A percentile compares a stretch with the other conserved stretches of the same genome.
These are phyloP conservation scores for Cinchona pubescens DNA, from an alignment of 257 asterid genomes.

Conservation along the genomic window DNA sequence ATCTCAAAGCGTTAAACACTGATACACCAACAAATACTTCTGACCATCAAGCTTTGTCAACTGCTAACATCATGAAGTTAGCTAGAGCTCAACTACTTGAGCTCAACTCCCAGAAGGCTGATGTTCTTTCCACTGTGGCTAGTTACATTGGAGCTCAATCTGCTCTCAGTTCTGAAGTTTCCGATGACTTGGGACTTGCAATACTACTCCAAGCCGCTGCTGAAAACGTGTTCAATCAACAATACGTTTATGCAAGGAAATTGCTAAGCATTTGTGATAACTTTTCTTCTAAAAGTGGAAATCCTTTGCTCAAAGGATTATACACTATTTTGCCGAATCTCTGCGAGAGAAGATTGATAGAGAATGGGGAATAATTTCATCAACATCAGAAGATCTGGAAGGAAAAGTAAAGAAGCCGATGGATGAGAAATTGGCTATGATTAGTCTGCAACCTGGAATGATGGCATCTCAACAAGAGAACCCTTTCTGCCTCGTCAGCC, in stretches of 20 bases:
- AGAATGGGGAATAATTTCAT: constrained; percentile 20
- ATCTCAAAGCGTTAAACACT: neutral
- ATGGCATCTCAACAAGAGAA: constrained; percentile 33
- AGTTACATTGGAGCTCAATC: neutral
- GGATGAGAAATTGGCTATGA: constrained; percentile 8
- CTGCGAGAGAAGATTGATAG: constrained; percentile 20
- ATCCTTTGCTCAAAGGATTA: constrained; percentile 32
- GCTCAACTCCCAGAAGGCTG: neutral
- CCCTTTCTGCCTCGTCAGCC: constrained; percentile 47
- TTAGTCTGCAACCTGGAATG: constrained; percentile 2
- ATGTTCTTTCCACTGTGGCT: neutral
- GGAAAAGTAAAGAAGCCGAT: neutral
- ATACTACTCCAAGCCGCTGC: constrained; percentile 47
- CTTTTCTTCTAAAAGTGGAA: constrained; percentile 29
- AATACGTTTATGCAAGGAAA: constrained; percentile 31
- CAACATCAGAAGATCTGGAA: neutral
- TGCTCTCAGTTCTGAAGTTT: constrained; percentile 27
- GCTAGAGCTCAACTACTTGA: neutral
- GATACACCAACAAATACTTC: neutral
- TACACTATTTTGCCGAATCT: constrained; percentile 34
- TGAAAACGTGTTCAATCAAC: constrained; percentile 36
- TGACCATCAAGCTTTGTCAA: neutral
- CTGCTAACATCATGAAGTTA: neutral
- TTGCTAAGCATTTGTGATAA: constrained; percentile 24
- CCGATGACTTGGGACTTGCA: constrained; percentile 36